These are phyloP conservation scores for Pythium oligandrum DNA, from an alignment of 352 stramenopile species.

Conservation along the genomic window DNA sequence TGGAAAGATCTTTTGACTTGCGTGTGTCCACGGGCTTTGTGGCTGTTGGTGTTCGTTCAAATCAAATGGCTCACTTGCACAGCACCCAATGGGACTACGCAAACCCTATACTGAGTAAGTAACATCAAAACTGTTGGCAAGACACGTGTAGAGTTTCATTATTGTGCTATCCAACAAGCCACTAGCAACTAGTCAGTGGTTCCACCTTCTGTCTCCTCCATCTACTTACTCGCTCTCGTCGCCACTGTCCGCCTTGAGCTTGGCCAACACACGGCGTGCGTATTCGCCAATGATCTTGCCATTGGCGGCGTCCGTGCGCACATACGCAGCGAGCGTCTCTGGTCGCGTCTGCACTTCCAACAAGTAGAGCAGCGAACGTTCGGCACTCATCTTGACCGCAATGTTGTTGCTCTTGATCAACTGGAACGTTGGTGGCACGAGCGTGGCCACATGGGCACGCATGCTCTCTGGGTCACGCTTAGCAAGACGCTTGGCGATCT, in stretches of 20 bases:
- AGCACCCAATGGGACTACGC: no score
- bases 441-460: conserved; percentile 40
- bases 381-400: conserved; percentile 80
- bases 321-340: conserved; percentile 73
- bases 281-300: conserved; percentile 88
- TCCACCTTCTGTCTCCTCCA: no score
- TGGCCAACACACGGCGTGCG: conserved; percentile 78
- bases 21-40: no score
- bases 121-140: no score
- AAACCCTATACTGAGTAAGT: no score
- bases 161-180: no score
- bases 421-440: conserved; percentile 78
- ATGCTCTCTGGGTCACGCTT: conserved; percentile 61
- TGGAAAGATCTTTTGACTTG: no score
- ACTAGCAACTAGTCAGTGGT: no score
- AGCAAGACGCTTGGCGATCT: conserved; percentile 66
- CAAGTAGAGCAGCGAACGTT: conserved; percentile 83
- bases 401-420: conserved; percentile 89
- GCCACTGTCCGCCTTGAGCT: conserved; percentile 82
- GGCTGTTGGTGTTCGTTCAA: no score
- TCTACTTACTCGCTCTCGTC: conserved; percentile 65
- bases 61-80: no score
- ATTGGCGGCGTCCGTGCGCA: conserved; percentile 45
- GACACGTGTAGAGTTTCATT: no score
- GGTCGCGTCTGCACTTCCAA: conserved; percentile 80